Evolutionary conservation across 208 protist species (phyloP), one percentile per base, ranked within the genome.

Genomic region (Novymonas esmeraldas): DNA sequence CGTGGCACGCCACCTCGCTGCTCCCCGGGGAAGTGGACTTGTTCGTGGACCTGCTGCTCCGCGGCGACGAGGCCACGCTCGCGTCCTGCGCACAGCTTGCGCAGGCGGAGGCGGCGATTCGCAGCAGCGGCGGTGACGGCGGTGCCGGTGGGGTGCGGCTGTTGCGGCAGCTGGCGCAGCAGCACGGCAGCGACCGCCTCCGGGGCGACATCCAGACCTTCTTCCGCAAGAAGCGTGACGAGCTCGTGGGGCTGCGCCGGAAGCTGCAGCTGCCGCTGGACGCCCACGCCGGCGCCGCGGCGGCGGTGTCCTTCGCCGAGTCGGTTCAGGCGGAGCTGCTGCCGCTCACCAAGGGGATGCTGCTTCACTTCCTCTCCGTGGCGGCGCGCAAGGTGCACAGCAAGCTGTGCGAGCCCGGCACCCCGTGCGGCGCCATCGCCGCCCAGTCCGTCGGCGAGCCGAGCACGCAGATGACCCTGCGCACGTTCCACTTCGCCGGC

Each of bases 401-500:
- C 6, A 92, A 96, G 69, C 64, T 73, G 31, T 92, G 97, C 34
- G 98, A 99, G 73, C 93, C 99, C 20, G 99, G 99, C 59, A 98
- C 97, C 22, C 95, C 98, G 14, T 98, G 99, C 18, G 99, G 99
- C 29, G 98, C 99, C 14, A 86, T 99, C 59, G 99, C 95, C 31
- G 99, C 97, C 7, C 98, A 99, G 89, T 98, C 89, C 11, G 98
- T 99, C 51, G 99, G 99, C 60, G 99, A 99, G 81, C 99, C 99
- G 33, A 98, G 91, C 36, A 99, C 99, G 39, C 99, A 99, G 75
- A 99, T 99, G 99, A 99, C 99, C 0, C 87, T 99, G 18, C 99
- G 99, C 71, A 99, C 98, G 22, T 99, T 99, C 86, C 99, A 99
- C 90, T 99, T 99, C 87, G 99, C 99, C 38, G 99, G 99, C 70